Base-by-base conservation (phyloP, 805 yeast genomes). In the Spathaspora boniae region DNA sequence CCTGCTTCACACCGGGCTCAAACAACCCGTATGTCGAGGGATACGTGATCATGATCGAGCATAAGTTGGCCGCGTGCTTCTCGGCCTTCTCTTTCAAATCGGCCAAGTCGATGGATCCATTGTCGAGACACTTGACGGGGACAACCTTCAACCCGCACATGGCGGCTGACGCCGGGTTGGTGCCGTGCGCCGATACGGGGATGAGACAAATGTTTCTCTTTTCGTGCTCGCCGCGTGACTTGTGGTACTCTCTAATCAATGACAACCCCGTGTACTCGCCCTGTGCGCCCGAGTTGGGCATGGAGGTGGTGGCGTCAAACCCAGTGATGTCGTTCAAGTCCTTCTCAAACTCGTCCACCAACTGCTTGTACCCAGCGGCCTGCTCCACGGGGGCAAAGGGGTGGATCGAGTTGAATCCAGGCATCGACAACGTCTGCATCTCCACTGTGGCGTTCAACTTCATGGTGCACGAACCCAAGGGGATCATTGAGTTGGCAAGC, bases 231-330 rank as follows among this genome's bases (percentile, higher is more conserved):
- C 93, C 95, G 29, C 67, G 71, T 15, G 82, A 66, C 42, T 78
- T 76, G 47, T 85, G 76, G 57, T 86, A 93, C 25, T 83, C 76
- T 47, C 80, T 75, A 47, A 93, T 91, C 29, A 88, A 87, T 41
- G 94, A 77, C 41, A 93, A 70, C 19, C 98, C 98, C 11, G 98
- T 78, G 64, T 84, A 93, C 63, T 93, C 98, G 61, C 98, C 98
- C 62, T 91, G 96, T 26, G 98, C 98, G 47, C 98, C 98, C 26
- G 97, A 86, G 58, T 93, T 93, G 44, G 98, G 98, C 81, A 87
- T 94, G 41, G 86, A 67, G 2, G 97, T 85, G 15, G 95, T 82
- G 26, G 86, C 91, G 42, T 80, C 86, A 53, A 93, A 87, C 0
- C 98, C 98, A 8, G 98, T 91, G 45, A 93, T 89, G 45, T 84